A percentile compares a stretch with the other conserved stretches of the same genome.
These are phyloP conservation scores for Yamadazyma sp. DNA, from an alignment of 1,139 yeast genomes.

Conservation along the genomic window DNA sequence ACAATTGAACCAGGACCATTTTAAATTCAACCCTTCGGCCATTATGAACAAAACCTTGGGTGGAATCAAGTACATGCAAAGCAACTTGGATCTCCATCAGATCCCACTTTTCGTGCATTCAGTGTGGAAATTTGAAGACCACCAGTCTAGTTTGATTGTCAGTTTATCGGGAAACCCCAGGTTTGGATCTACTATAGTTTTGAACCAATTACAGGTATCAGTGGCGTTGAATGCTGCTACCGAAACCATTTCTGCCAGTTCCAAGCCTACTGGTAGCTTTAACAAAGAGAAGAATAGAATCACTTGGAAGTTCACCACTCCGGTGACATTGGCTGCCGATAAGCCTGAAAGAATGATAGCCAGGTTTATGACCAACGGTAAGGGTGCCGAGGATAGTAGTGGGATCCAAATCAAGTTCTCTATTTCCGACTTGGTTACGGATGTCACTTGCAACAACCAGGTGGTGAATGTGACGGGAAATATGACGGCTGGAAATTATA, in stretches of 20 bases:
- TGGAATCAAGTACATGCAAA: constrained; percentile 63
- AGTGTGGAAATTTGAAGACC: constrained; percentile 84
- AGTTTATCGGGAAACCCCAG: constrained; percentile 61
- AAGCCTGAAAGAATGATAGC: constrained; percentile 59
- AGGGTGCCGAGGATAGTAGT: constrained; percentile 62
- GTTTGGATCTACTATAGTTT: constrained; percentile 38
- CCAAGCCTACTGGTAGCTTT: constrained; percentile 89
- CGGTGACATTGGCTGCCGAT: constrained; percentile 39
- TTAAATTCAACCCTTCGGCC: constrained; percentile 32
- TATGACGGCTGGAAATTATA: constrained; percentile 18
- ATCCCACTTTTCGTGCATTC: constrained; percentile 78
- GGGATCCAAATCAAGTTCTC: constrained; percentile 71
- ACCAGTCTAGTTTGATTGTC: constrained; percentile 81
- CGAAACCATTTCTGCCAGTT: constrained; percentile 69
- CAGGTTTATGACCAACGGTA: constrained; percentile 63
- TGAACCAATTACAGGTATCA: constrained; percentile 66
- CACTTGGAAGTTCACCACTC: constrained; percentile 71
- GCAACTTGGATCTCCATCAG: constrained; percentile 31
- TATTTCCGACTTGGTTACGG: constrained; percentile 24
- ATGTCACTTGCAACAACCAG: constrained; percentile 12
- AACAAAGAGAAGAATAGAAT: constrained; percentile 81
- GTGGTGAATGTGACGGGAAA: constrained; percentile 14
- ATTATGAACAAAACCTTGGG: constrained; percentile 63
- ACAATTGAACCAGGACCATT: constrained; percentile 28
- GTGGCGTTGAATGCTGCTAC: constrained; percentile 51